phyloP scores from a whole-genome alignment of 306 rosid species.

The Quercus mongolica region DNA sequence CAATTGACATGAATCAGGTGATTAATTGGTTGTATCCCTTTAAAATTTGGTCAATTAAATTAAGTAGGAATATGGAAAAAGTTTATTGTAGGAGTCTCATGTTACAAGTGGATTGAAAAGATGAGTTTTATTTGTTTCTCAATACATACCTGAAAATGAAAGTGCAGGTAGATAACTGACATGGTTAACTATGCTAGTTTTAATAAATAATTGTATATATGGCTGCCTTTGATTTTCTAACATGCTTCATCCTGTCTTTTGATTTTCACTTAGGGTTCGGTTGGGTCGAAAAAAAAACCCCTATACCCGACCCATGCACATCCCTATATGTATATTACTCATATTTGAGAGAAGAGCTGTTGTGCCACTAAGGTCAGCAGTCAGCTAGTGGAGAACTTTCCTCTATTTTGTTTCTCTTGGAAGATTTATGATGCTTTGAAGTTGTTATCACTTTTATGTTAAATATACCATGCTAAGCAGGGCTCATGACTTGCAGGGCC shows the following conservation, averaged over 20 bases:
- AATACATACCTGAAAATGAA: not conserved
- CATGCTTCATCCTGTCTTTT: not conserved
- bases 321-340: no score
- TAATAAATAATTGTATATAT: not conserved
- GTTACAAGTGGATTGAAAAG: not conserved
- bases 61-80: not conserved
- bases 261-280: not conserved
- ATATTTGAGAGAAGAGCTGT: no score
- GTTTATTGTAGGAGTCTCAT: not conserved
- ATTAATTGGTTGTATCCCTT: not conserved
- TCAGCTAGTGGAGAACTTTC: no score
- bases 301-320: no score
- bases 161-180: not conserved
- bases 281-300: no score
- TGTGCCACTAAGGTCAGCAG: no score
- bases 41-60: not conserved
- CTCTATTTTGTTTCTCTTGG: no score
- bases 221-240: not conserved
- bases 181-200: not conserved
- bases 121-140: not conserved
- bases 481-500: no score
- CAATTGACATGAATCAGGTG: slow-evolving; percentile 99
- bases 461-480: no score
- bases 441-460: no score
- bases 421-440: no score